Base-by-base conservation (phyloP, 495 filamentous ascomycete species). In the Xylaria longipes region DNA sequence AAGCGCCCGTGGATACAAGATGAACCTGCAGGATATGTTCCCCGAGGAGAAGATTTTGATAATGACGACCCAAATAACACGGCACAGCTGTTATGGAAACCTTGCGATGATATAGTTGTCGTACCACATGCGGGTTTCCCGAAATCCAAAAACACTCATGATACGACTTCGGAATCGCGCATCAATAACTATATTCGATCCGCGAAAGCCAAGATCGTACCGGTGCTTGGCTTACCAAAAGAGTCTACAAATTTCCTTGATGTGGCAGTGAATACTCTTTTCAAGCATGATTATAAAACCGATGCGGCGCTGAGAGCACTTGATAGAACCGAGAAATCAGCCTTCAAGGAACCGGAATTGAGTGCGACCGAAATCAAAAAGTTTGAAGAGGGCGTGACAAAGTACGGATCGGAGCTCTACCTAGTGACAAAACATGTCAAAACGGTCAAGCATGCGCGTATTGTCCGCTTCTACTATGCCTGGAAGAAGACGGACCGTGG, bases 401-500 rank as follows among this genome's bases (percentile, higher is more conserved):
- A 95, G 75, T 97, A 89, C 75, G 97, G 96, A 45, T 98, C 96
- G 0, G 96, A 99, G 80, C 89, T 94, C 75, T 90, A 94, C 70
- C 87, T 86, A 72, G 89, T 98, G 60, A 94, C 90, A 56, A 91
- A 92, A 74, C 92, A 97, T 79, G 92, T 97, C 74, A 94, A 93
- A 78, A 93, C 92, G 0, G 88, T 94, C 37, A 89, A 87, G 50
- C 88, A 93, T 71, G 89, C 88, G 41, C 89, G 93, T 61, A 92
- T 98, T 69, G 93, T 96, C 35, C 91, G 96, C 14, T 97, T 92
- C 71, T 99, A 98, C 79, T 98, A 98, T 80, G 92, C 92, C 75
- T 99, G 97, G 97, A 99, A 99, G 85, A 98, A 98, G 80, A 94
- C 94, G 0, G 88, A 92, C 1, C 87, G 89, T 58, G 96, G 97